These are phyloP conservation scores for Rhizophlyctis rosea DNA, from an alignment of 192 early-diverging fungal genomes.

Conservation along the genomic window DNA sequence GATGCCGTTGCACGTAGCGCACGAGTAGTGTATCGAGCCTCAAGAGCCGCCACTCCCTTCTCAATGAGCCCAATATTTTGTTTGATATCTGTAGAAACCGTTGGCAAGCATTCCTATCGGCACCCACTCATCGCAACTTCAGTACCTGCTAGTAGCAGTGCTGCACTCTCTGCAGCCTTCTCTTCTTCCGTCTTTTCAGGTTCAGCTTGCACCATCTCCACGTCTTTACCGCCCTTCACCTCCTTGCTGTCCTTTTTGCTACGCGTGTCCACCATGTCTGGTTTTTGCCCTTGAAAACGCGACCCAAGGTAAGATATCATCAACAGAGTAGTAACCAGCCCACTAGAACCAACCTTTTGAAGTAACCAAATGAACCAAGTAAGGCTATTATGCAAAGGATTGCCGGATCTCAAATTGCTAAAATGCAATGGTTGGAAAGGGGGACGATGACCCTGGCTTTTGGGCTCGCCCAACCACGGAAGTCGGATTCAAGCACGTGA, in stretches of 20 bases:
- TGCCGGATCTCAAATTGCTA: no score
- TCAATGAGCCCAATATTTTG: constrained; percentile 82
- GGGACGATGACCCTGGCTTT: no score
- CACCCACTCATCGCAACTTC: neutral
- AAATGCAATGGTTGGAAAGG: no score
- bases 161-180: constrained; percentile 18
- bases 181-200: constrained; percentile 28
- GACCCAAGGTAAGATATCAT: no score
- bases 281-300: no score
- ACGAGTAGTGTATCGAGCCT: constrained; percentile 84
- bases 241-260: neutral
- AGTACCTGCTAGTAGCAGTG: constrained; percentile 22
- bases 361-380: no score
- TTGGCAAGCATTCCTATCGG: neutral
- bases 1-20: constrained; percentile 79
- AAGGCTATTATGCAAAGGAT: no score
- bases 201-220: constrained; percentile 14
- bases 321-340: no score
- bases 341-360: no score
- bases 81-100: constrained; percentile 67
- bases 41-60: constrained; percentile 76
- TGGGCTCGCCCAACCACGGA: no score
- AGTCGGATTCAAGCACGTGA: no score
- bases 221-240: neutral
- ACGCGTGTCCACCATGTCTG: no score